phyloP scores from a whole-genome alignment of 305 asterid species.

The Fraxinus angustifolia region DNA sequence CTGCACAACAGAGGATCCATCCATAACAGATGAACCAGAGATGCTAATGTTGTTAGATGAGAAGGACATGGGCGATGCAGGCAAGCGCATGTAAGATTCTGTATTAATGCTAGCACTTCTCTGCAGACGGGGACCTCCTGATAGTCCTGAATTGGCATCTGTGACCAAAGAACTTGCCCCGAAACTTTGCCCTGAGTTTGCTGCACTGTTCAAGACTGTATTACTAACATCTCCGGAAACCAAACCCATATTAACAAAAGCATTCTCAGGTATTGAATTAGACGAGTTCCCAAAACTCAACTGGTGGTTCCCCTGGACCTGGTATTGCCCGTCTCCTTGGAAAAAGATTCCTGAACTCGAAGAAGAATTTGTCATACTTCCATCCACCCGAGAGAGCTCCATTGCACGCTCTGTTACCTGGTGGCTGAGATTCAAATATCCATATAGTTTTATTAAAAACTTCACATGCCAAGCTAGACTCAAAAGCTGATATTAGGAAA shows the following conservation, averaged over 20 bases:
- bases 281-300: conserved; percentile 65
- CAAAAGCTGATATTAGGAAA: conserved; percentile 12
- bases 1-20: conserved; percentile 69
- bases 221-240: conserved; percentile 61
- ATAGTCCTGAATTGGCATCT: conserved; percentile 89
- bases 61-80: conserved; percentile 92
- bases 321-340: conserved; percentile 72
- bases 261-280: conserved; percentile 52
- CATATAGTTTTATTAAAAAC: conserved; percentile 34
- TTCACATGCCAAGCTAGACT: conserved; percentile 16
- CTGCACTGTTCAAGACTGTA: conserved; percentile 59
- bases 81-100: conserved; percentile 82
- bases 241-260: conserved; percentile 47
- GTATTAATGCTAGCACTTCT: conserved; percentile 86
- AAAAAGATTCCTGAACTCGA: conserved; percentile 82
- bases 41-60: conserved; percentile 79
- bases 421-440: conserved; percentile 47
- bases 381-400: conserved; percentile 69
- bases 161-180: conserved; percentile 97
- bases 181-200: conserved; percentile 77
- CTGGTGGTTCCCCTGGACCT: conserved; percentile 55
- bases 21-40: conserved; percentile 80
- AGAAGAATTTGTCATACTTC: conserved; percentile 75
- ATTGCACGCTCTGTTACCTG: conserved; percentile 47
- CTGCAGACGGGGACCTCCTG: conserved; percentile 80